These are phyloP conservation scores for Parietaria judaica DNA, from an alignment of 306 rosid genomes.

Conservation along the genomic window DNA sequence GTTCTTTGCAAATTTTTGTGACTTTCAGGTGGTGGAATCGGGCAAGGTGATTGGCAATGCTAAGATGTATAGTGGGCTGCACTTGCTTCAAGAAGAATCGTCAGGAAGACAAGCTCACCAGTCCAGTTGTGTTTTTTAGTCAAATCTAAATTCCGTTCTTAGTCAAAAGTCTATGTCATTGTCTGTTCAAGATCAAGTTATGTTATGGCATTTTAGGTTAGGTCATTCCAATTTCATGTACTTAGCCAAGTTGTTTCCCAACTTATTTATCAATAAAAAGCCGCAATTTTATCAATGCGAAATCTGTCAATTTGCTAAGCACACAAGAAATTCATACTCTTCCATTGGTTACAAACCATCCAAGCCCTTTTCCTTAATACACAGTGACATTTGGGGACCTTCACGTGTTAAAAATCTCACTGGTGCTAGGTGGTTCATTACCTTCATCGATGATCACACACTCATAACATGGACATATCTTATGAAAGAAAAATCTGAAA, in stretches of 20 bases:
- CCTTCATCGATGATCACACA: not conserved
- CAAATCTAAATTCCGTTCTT: not conserved
- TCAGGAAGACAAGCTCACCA: not conserved
- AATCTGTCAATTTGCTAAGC: constrained; percentile 7
- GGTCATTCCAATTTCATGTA: constrained; percentile 3
- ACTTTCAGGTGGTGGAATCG: not conserved
- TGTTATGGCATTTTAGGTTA: constrained; percentile 5
- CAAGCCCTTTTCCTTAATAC: constrained; percentile 7
- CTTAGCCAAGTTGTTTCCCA: not conserved
- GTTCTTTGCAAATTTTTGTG: not conserved
- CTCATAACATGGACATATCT: not conserved
- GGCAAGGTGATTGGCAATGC: constrained; percentile 15
- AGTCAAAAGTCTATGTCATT: not conserved
- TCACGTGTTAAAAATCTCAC: not conserved
- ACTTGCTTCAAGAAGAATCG: not conserved
- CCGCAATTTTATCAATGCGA: constrained; percentile 1
- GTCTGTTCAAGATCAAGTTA: not conserved
- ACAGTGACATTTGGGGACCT: not conserved
- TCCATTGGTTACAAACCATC: not conserved
- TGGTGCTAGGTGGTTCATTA: not conserved
- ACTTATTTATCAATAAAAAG: constrained; percentile 4
- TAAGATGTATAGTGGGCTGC: not conserved
- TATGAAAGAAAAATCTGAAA: constrained; percentile 1
- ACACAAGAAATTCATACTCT: not conserved
- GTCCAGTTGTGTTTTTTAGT: not conserved